These are phyloP conservation scores for Yamadazyma paraphyllophila DNA, from an alignment of 805 yeast genomes.

Conservation along the genomic window DNA sequence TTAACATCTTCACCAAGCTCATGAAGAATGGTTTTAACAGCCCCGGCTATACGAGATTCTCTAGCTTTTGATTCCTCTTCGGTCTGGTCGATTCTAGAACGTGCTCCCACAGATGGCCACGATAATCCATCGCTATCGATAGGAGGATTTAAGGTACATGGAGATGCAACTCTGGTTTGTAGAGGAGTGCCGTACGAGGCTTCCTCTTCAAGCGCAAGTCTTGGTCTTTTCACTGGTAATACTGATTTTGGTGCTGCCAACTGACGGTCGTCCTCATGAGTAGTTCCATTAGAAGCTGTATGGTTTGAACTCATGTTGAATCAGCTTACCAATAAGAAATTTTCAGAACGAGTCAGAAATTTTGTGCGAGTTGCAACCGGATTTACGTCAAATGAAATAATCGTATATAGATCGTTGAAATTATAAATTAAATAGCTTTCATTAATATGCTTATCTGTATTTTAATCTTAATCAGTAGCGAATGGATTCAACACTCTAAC, in stretches of 20 bases:
- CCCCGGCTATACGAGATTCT: constrained; percentile 75
- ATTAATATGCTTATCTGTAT: constrained; percentile 3
- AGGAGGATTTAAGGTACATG: constrained; percentile 80
- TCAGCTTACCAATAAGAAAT: constrained; percentile 3
- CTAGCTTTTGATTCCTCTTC: constrained; percentile 64
- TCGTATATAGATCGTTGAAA: neutral
- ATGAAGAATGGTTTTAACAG: constrained; percentile 70
- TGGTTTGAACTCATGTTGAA: neutral
- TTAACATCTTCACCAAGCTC: constrained; percentile 90
- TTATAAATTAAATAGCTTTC: neutral
- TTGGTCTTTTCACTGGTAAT: constrained; percentile 23
- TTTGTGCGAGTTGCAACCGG: constrained; percentile 1
- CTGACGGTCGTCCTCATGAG: neutral
- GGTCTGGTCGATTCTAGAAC: constrained; percentile 67
- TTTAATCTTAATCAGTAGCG: constrained; percentile 16
- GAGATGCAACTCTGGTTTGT: constrained; percentile 76
- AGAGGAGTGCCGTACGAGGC: constrained; percentile 49
- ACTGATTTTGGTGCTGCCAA: constrained; percentile 17
- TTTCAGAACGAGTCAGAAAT: neutral
- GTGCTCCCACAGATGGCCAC: constrained; percentile 90
- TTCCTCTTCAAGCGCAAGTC: constrained; percentile 15
- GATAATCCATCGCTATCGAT: constrained; percentile 88
- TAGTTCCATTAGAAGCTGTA: neutral
- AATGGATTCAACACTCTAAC: constrained; percentile 92
- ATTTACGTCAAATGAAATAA: neutral